phyloP scores from a whole-genome alignment of 495 filamentous ascomycete species.

The Sordaria brevicollis region DNA sequence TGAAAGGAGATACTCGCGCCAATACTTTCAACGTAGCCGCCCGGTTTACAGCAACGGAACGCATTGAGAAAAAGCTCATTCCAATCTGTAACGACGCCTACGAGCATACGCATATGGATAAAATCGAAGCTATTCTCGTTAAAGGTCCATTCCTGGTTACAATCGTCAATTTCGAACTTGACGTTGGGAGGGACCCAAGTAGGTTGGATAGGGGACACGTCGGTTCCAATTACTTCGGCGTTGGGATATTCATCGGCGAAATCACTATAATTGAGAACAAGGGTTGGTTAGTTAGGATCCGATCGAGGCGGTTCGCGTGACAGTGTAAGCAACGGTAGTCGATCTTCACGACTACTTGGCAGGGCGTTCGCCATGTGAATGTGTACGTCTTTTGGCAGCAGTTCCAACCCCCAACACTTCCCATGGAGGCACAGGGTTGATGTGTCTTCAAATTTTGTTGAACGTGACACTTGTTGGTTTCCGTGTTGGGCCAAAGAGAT shows the following conservation, averaged over 20 bases:
- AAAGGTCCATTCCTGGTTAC: slow-evolving; percentile 42
- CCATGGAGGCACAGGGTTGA: no score
- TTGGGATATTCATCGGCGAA: slow-evolving; percentile 38
- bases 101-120: background rate
- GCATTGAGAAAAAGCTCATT: background rate
- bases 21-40: slow-evolving; percentile 12
- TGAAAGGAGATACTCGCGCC: slow-evolving; percentile 11
- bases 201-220: slow-evolving; percentile 48
- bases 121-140: slow-evolving; percentile 46
- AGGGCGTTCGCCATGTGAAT: background rate
- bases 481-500: no score
- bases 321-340: background rate
- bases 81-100: slow-evolving; percentile 1
- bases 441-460: no score
- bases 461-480: no score
- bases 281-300: background rate
- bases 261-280: slow-evolving; percentile 6
- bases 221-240: slow-evolving; percentile 47
- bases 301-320: background rate
- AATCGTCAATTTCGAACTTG: slow-evolving; percentile 45
- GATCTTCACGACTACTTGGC: background rate
- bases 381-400: background rate
- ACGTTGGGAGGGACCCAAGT: slow-evolving; percentile 37
- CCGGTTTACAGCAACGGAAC: background rate
- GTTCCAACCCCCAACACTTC: no score